Conservation (phyloP, 192 early-diverging fungal genomes). For the Podila epicladia region DNA sequence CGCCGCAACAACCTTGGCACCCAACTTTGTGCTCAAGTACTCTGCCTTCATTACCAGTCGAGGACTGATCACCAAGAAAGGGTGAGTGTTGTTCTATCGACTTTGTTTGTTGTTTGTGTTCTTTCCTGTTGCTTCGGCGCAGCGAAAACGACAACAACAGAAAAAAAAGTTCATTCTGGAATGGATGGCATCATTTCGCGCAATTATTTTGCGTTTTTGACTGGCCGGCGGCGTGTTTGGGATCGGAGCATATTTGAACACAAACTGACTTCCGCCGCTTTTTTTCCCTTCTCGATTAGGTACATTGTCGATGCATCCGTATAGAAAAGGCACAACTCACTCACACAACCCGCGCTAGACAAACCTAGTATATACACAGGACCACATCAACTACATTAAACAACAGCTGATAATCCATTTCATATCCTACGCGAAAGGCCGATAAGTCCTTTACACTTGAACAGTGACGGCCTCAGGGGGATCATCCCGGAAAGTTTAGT, state of each 20-base stretch:
- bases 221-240: background rate
- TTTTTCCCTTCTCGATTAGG: conserved; percentile 3
- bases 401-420: no score
- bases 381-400: no score
- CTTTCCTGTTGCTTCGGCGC: background rate
- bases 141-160: no score
- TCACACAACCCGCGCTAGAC: no score
- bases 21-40: conserved; percentile 66
- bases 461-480: no score
- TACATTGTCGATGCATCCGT: conserved; percentile 36
- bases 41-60: conserved; percentile 55
- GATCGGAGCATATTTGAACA: background rate
- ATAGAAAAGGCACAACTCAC: background rate
- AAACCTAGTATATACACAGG: no score
- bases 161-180: no score
- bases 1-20: conserved; percentile 13
- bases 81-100: conserved; percentile 30
- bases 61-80: conserved; percentile 61
- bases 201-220: no score
- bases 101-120: background rate
- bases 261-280: background rate
- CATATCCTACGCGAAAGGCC: no score
- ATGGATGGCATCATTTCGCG: conserved; percentile 11
- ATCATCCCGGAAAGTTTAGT: no score
- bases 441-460: no score